Conservation (phyloP, 805 yeast genomes). For the Gaillardinia entomophila region DNA sequence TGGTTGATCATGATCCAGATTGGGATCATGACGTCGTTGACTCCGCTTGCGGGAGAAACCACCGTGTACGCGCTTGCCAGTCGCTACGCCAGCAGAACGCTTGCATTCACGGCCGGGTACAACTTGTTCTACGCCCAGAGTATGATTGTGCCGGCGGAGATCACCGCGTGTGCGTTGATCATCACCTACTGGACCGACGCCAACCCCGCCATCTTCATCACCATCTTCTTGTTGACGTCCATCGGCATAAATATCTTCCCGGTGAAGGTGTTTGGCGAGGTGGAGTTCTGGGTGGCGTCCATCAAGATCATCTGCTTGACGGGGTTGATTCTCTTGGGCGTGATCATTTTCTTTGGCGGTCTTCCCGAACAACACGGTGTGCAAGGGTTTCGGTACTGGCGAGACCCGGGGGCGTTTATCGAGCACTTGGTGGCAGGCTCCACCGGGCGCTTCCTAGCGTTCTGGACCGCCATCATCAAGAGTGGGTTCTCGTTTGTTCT, state of each 20-base stretch:
- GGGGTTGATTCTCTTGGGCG: slow-evolving; percentile 27
- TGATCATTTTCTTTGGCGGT: slow-evolving; percentile 34
- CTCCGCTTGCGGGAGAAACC: slow-evolving; percentile 16
- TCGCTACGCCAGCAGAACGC: slow-evolving; percentile 11
- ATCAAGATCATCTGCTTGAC: slow-evolving; percentile 25
- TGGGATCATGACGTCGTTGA: slow-evolving; percentile 7
- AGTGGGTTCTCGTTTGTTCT: slow-evolving; percentile 2
- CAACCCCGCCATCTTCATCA: slow-evolving; percentile 27
- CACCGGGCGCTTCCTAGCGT: slow-evolving; percentile 2
- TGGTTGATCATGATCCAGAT: slow-evolving; percentile 27
- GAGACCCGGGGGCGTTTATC: slow-evolving; percentile 17
- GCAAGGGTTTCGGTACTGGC: slow-evolving; percentile 43
- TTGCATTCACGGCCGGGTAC: slow-evolving; percentile 30
- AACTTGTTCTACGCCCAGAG: slow-evolving; percentile 30
- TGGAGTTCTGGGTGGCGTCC: slow-evolving; percentile 30
- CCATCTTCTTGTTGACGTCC: slow-evolving; percentile 25
- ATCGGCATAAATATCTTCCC: slow-evolving; percentile 22
- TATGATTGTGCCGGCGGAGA: slow-evolving; percentile 29
- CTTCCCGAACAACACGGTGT: slow-evolving; percentile 31
- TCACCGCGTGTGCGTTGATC: slow-evolving; percentile 38
- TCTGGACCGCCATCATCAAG: slow-evolving; percentile 3
- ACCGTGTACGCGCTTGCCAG: slow-evolving; percentile 11
- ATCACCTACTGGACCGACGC: slow-evolving; percentile 29
- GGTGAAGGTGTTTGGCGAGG: slow-evolving; percentile 30
- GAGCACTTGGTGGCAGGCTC: slow-evolving; percentile 2